These are phyloP conservation scores for Nannizzia gypsea DNA, from an alignment of 2,329 filamentous ascomycete genomes.

Conservation along the genomic window DNA sequence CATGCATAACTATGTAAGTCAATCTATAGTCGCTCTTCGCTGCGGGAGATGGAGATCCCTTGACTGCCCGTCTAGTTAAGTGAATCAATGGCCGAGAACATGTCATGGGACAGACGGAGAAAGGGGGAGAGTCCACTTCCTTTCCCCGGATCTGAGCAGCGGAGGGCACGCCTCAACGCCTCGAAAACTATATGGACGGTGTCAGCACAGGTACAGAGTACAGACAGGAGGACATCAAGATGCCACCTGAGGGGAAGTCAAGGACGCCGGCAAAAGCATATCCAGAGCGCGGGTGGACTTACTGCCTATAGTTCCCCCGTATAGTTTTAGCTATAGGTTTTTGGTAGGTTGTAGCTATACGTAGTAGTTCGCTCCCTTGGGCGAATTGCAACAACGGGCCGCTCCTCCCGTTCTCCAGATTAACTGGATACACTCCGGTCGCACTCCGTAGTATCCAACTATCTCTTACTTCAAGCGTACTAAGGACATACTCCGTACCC, in stretches of 20 bases:
- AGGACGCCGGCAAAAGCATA: too few species aligned
- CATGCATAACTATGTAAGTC: background rate
- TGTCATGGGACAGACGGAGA: background rate
- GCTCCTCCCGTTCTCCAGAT: constrained; percentile 1
- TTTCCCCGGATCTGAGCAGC: background rate
- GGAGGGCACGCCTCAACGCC: background rate
- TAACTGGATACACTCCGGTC: background rate
- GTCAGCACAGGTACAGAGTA: background rate
- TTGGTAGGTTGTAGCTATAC: background rate
- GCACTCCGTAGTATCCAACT: too few species aligned
- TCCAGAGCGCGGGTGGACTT: too few species aligned
- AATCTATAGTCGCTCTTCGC: background rate
- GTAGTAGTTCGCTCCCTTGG: background rate
- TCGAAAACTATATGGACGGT: background rate
- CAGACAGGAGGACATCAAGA: too few species aligned
- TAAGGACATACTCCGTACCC: background rate
- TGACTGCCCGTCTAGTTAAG: too few species aligned
- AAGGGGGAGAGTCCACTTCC: background rate
- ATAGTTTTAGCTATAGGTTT: too few species aligned
- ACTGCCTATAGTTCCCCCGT: too few species aligned
- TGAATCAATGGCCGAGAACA: background rate
- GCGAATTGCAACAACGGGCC: background rate
- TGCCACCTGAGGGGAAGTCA: too few species aligned
- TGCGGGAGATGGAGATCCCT: background rate
- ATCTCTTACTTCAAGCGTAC: too few species aligned